Conservation (phyloP, 2,329 filamentous ascomycete genomes). For the Aspergillus fumigatus region DNA sequence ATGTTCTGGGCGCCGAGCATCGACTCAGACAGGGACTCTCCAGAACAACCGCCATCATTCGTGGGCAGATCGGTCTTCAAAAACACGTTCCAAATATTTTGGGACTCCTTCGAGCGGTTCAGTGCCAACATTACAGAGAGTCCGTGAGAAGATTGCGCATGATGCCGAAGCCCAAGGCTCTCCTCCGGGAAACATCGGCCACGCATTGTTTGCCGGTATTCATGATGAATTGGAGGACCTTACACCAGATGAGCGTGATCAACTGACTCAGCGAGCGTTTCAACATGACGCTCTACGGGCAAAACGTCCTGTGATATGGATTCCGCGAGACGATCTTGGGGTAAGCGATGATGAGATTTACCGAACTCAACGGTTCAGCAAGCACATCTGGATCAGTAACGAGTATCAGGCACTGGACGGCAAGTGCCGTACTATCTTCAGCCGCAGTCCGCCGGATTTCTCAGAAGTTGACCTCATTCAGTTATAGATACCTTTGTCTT, state of each 20-base stretch:
- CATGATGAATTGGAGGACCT: slow-evolving; percentile 94
- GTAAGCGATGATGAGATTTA: slow-evolving; percentile 87
- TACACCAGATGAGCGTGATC: slow-evolving; percentile 81
- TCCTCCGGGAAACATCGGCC: slow-evolving; percentile 58
- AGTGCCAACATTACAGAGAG: slow-evolving; percentile 27
- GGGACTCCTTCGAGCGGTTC: slow-evolving; percentile 30
- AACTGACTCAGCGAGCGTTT: slow-evolving; percentile 81
- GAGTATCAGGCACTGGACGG: slow-evolving; percentile 84
- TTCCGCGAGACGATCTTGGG: slow-evolving; percentile 84
- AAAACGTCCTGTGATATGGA: slow-evolving; percentile 84
- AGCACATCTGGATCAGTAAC: slow-evolving; percentile 87
- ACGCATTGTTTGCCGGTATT: slow-evolving; percentile 79
- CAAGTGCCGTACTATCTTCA: slow-evolving; percentile 77
- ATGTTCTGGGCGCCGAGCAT: slow-evolving; percentile 15
- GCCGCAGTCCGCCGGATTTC: slow-evolving; percentile 81
- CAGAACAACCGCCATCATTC: slow-evolving; percentile 26
- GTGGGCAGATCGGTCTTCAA: slow-evolving; percentile 42
- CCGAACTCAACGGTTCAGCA: slow-evolving; percentile 69
- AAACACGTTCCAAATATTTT: slow-evolving; percentile 39
- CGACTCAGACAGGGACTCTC: slow-evolving; percentile 20
- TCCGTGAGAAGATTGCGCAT: slow-evolving; percentile 34
- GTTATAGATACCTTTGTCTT: slow-evolving; percentile 44
- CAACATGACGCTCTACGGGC: slow-evolving; percentile 84
- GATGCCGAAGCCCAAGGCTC: slow-evolving; percentile 67
- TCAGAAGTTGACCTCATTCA: slow-evolving; percentile 83